Conservation (phyloP, 164 flowering plant genomes). For the Amborella trichopoda region DNA sequence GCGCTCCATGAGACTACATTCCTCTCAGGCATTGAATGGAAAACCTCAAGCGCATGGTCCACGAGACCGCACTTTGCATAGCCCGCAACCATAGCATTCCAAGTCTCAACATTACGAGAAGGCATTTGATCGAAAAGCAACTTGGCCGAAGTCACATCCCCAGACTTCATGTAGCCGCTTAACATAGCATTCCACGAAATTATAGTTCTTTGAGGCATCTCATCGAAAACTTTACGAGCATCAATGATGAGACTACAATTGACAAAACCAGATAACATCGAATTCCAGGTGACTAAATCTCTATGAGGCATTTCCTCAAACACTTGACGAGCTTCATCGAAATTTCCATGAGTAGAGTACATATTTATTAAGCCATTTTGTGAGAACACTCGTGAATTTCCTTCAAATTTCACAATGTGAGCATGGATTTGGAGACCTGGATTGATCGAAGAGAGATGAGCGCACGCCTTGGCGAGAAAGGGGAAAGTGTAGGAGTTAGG, state of each 20-base stretch:
- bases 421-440: conserved; percentile 14
- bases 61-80: conserved; percentile 6
- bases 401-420: conserved; percentile 7
- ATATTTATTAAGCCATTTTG: too few relatives aligned
- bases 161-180: conserved; percentile 3
- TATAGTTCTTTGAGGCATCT: conserved; percentile 6
- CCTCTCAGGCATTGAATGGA: conserved; percentile 9
- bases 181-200: conserved; percentile 12
- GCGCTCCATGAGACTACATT: conserved; percentile 11
- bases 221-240: conserved; percentile 3
- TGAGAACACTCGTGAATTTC: conserved; percentile 7
- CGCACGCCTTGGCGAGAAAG: conserved; percentile 11
- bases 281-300: conserved; percentile 9
- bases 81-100: conserved; percentile 8
- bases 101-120: conserved; percentile 6
- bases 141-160: conserved; percentile 4
- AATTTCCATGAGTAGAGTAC: conserved; percentile 5
- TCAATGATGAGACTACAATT: neutral
- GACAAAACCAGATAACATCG: conserved; percentile 8
- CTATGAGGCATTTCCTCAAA: conserved; percentile 3
- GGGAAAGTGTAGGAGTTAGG: conserved; percentile 19
- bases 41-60: conserved; percentile 1
- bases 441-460: neutral
- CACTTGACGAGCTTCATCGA: neutral
- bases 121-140: conserved; percentile 9